Evolutionary conservation across 495 filamentous ascomycete genomes (phyloP).

Genomic region (Podospora pseudopauciseta): DNA sequence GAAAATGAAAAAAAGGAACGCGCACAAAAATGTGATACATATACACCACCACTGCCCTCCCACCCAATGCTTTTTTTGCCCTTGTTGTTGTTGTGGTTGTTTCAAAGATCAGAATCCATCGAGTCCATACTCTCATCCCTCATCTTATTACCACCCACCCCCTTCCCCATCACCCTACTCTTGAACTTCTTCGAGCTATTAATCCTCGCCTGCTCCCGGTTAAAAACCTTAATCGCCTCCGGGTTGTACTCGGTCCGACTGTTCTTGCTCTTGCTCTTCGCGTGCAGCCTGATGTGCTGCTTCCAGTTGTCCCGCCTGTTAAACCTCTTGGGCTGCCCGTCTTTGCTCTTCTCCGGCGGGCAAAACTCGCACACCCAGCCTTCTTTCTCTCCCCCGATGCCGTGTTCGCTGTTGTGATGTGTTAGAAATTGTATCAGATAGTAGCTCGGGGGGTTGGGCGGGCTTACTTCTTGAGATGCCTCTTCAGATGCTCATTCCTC

Average conservation of each 20-base stretch:
- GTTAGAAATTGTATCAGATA: background rate
- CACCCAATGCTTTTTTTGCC: background rate
- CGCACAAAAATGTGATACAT: background rate
- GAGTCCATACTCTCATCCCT: background rate
- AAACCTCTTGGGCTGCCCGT: background rate
- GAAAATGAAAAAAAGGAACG: background rate
- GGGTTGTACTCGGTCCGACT: conserved; percentile 30
- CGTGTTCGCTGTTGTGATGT: background rate
- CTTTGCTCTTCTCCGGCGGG: background rate
- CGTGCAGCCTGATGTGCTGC: conserved; percentile 41
- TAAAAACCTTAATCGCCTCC: conserved; percentile 26
- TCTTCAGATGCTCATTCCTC: conserved; percentile 61
- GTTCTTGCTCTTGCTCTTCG: conserved; percentile 20
- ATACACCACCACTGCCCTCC: background rate
- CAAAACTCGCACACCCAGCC: conserved; percentile 8
- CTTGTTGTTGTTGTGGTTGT: background rate
- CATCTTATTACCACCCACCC: background rate
- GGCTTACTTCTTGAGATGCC: conserved; percentile 56
- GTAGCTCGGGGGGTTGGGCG: background rate
- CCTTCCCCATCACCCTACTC: background rate
- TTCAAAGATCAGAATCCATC: background rate
- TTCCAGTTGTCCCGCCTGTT: conserved; percentile 36
- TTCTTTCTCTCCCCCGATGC: background rate
- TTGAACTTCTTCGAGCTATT: background rate
- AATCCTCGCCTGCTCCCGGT: conserved; percentile 30